Percentiles rank a stretch among this genome's conserved stretches.
phyloP scores from a whole-genome alignment of 2,329 filamentous ascomycete species.

The Trichoderma oligosporum region DNA sequence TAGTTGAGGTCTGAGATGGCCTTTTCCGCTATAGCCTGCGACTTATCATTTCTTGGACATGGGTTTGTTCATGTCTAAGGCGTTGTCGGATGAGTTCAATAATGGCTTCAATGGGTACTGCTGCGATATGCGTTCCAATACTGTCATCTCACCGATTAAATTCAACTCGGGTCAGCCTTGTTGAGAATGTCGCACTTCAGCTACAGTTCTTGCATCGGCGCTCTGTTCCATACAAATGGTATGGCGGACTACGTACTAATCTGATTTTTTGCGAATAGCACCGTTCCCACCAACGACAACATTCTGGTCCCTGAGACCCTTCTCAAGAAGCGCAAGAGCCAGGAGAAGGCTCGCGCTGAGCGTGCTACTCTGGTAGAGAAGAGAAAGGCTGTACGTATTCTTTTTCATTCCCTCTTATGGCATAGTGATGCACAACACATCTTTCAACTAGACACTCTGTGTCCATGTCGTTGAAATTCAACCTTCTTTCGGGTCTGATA shows the following conservation, averaged over 20 bases:
- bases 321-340: conserved; percentile 99
- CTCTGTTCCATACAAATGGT: conserved; percentile 58
- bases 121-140: conserved; percentile 17
- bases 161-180: conserved; percentile 78
- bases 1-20: conserved; percentile 33
- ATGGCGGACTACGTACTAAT: conserved; percentile 76
- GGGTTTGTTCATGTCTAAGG: conserved; percentile 50
- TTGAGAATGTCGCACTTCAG: conserved; percentile 86
- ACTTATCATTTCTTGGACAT: conserved; percentile 38
- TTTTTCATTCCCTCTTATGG: conserved; percentile 27
- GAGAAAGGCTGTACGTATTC: conserved; percentile 80
- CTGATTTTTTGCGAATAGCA: conserved; percentile 60
- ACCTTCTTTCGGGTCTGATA: conserved; percentile 99
- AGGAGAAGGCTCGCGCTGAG: conserved; percentile 98
- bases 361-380: conserved; percentile 74
- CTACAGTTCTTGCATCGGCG: conserved; percentile 92
- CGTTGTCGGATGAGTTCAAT: conserved; percentile 70
- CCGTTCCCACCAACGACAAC: conserved; percentile 90
- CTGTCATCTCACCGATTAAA: conserved; percentile 71
- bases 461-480: conserved; percentile 97
- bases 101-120: conserved; percentile 2
- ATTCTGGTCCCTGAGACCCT: conserved; percentile 98
- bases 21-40: conserved; percentile 27
- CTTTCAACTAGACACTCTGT: conserved; percentile 80
- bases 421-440: conserved; percentile 84